Conservation (phyloP, 2,329 filamentous ascomycete species). For the Aspergillus pseudonomiae region DNA sequence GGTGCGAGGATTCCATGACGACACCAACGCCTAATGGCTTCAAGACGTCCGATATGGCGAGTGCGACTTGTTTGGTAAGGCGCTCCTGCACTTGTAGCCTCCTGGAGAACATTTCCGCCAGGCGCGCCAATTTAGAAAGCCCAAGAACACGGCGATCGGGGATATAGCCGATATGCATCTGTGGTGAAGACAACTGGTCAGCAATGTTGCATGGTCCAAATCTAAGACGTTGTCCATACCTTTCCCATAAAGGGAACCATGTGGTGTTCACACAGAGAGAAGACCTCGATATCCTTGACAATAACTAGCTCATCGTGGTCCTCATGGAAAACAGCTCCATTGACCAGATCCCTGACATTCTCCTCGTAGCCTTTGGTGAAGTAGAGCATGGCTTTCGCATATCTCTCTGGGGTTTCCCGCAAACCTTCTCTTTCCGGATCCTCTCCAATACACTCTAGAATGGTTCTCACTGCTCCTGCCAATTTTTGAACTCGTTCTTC, state of each 20-base stretch:
- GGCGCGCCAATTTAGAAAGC: conserved; percentile 90
- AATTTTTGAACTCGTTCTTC: conserved; percentile 62
- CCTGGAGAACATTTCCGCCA: conserved; percentile 95
- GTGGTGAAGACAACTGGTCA: conserved; percentile 12
- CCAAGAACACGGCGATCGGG: conserved; percentile 89
- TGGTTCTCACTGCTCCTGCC: conserved; percentile 64
- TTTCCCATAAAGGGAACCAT: conserved; percentile 95
- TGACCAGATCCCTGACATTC: conserved; percentile 88
- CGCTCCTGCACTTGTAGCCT: conserved; percentile 95
- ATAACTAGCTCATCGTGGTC: conserved; percentile 97
- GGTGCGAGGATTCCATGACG: conserved; percentile 93
- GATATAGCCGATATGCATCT: conserved; percentile 99
- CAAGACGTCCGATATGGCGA: conserved; percentile 89
- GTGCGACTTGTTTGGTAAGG: conserved; percentile 91
- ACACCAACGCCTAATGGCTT: conserved; percentile 94
- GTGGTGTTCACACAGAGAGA: conserved; percentile 94
- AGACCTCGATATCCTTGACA: conserved; percentile 95
- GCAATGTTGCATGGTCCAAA: conserved; percentile 1
- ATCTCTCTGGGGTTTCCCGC: conserved; percentile 74
- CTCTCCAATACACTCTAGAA: conserved; percentile 68
- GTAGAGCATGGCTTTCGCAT: conserved; percentile 93
- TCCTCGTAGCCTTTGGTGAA: conserved; percentile 97
- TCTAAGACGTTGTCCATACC: conserved; percentile 51
- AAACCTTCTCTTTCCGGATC: conserved; percentile 67
- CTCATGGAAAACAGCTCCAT: conserved; percentile 92